A percentile compares a stretch with the other conserved stretches of the same genome.
phyloP scores from a whole-genome alignment of 441 rosid genomes.

The Jatropha podagrica region DNA sequence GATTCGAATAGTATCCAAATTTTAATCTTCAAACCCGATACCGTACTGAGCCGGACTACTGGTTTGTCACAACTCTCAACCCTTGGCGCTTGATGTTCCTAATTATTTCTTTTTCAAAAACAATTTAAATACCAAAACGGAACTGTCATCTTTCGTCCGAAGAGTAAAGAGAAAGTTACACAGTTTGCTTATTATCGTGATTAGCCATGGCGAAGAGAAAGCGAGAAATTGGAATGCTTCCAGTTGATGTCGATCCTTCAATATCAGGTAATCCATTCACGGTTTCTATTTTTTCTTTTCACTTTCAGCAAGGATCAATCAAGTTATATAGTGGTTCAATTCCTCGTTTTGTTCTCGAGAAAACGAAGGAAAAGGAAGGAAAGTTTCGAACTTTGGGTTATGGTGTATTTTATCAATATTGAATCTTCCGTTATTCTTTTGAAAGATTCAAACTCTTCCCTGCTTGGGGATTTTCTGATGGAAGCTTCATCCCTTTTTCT shows the following conservation, averaged over 20 bases:
- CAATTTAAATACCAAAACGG: neutral
- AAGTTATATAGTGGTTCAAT: too few relatives aligned
- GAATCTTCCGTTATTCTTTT: neutral
- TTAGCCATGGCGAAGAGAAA: slow-evolving; percentile 25
- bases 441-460: neutral
- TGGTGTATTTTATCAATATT: too few relatives aligned
- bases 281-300: neutral
- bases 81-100: too few relatives aligned
- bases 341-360: too few relatives aligned
- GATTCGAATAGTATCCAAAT: too few relatives aligned
- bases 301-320: neutral
- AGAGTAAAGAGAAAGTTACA: neutral
- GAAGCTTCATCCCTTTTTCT: neutral
- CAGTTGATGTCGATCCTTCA: slow-evolving; percentile 16
- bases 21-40: too few relatives aligned
- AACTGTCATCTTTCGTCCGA: neutral
- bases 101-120: too few relatives aligned
- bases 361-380: too few relatives aligned
- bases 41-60: too few relatives aligned
- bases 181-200: too few relatives aligned
- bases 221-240: slow-evolving; percentile 1
- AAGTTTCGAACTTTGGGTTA: neutral
- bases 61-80: too few relatives aligned
- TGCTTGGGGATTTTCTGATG: neutral
- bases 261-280: slow-evolving; percentile 12